These are phyloP conservation scores for Eucalyptus pauciflora DNA, from an alignment of 345 rosid species.

Conservation along the genomic window DNA sequence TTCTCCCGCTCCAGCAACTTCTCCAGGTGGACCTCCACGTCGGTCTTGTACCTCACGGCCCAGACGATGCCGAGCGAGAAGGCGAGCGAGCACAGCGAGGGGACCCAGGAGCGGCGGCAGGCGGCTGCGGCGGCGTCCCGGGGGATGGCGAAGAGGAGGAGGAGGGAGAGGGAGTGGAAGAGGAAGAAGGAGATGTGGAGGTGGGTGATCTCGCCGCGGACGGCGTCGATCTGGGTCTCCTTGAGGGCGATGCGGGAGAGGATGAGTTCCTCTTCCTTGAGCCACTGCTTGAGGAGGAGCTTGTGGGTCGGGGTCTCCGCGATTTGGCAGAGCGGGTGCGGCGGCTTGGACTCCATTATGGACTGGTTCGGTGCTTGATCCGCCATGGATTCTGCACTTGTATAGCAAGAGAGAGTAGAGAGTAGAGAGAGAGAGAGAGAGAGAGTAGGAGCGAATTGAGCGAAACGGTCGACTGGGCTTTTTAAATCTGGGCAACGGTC, in stretches of 20 bases:
- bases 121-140: slow-evolving; percentile 4
- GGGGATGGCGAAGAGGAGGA: not conserved
- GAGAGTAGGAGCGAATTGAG: not conserved
- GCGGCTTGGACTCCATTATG: slow-evolving; percentile 35
- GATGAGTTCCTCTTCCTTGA: slow-evolving; percentile 84
- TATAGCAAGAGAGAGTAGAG: not conserved
- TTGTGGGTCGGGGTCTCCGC: slow-evolving; percentile 88
- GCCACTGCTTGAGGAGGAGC: slow-evolving; percentile 93
- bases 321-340: slow-evolving; percentile 85
- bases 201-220: not conserved
- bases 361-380: not conserved
- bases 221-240: slow-evolving; percentile 48
- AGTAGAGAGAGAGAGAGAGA: not conserved
- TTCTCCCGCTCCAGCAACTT: slow-evolving; percentile 79
- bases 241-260: slow-evolving; percentile 60
- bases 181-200: not conserved
- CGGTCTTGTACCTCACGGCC: slow-evolving; percentile 82
- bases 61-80: slow-evolving; percentile 71
- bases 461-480: slow-evolving; percentile 13
- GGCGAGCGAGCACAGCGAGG: slow-evolving; percentile 55
- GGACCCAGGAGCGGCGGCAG: slow-evolving; percentile 61
- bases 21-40: slow-evolving; percentile 63
- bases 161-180: slow-evolving; percentile 2
- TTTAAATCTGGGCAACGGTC: slow-evolving; percentile 6
- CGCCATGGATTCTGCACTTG: not conserved